Evolutionary conservation across 2,329 filamentous ascomycete species (phyloP), one percentile per base, ranked within the genome.

Genomic region (Dactylellina leptospora): DNA sequence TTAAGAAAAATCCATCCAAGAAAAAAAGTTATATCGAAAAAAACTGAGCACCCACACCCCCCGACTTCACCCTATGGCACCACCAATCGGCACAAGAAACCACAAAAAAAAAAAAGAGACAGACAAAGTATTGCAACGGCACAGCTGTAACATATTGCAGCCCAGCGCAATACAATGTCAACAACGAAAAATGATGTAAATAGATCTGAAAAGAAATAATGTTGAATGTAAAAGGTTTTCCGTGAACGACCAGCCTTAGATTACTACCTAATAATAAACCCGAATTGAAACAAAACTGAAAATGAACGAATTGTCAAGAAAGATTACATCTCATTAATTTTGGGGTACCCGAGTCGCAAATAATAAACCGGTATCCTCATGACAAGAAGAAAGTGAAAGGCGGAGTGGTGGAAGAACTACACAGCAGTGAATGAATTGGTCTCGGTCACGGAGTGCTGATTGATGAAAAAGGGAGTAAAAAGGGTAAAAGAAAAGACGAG

Each of bases 291-390:
- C 22, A 18, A 22, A 44, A 48, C 6, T 51, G 23, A 33, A 27
- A 25, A 23, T 47, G 11, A 36, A 53, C 16, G 27, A 30, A 45
- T n/a, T n/a, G n/a, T n/a, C n/a, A 42, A 30, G 40, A 48, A 44
- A 27, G 59, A 71, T 71, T 71, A 71, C 58, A 71, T 63, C 28
- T 48, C 66, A 58, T 63, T 69, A 69, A 22, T 56, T 38, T n/a
- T 56, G 11, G 42, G 3, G 54, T 20, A 47, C 36, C 30, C 56
- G 50, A 56, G 56, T 61, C 58, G 54, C 48, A 51, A 54, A 54
- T 40, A 40, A 50, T 42, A 51, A 53, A 53, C 62, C 62, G 18
- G 53, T 44, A 59, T 68, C 54, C 53, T 13, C 18, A 44, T 38
- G 38, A 22, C n/a, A 55, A 25, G 36, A 18, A 25, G 11, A 47